A percentile compares a stretch with the other conserved stretches of the same genome.
These are phyloP conservation scores for Umbilicus rupestris DNA, from an alignment of 164 flowering plant genomes.

Conservation along the genomic window DNA sequence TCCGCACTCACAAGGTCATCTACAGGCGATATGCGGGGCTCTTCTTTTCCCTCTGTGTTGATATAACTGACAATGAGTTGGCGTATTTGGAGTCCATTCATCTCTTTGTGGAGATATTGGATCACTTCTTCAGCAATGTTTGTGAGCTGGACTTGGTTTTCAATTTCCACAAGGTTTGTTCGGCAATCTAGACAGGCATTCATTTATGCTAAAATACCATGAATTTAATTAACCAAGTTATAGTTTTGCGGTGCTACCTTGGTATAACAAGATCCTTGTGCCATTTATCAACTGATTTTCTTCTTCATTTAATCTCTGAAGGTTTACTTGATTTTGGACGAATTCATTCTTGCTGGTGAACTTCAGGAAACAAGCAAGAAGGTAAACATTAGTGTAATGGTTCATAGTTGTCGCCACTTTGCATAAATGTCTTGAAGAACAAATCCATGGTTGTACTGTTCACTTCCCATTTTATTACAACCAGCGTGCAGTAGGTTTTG, in stretches of 20 bases:
- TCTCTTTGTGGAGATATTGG: slow-evolving; percentile 95
- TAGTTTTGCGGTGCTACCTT: not conserved
- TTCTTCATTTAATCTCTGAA: slow-evolving; percentile 13
- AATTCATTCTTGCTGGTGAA: slow-evolving; percentile 98
- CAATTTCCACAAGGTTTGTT: slow-evolving; percentile 91
- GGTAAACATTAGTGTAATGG: slow-evolving; percentile 30
- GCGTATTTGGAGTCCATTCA: slow-evolving; percentile 96
- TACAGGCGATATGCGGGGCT: slow-evolving; percentile 97
- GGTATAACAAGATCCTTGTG: not conserved
- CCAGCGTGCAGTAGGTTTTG: not conserved
- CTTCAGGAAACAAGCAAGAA: slow-evolving; percentile 98
- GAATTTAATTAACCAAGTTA: not conserved
- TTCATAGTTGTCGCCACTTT: not conserved
- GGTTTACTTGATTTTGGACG: slow-evolving; percentile 96
- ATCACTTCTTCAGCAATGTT: slow-evolving; percentile 99
- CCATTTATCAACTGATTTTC: not conserved
- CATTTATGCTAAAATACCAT: not conserved
- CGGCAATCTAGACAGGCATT: not conserved
- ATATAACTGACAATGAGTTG: slow-evolving; percentile 93
- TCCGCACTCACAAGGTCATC: slow-evolving; percentile 92
- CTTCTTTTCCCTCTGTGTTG: slow-evolving; percentile 93
- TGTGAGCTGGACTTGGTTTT: slow-evolving; percentile 99
- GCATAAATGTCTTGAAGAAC: not conserved
- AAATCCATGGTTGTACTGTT: not conserved
- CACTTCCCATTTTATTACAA: too few species aligned